Evolutionary conservation across 805 yeast genomes (phyloP), one percentile per base, ranked within the genome.

Genomic region (Starmerella scarabaei): DNA sequence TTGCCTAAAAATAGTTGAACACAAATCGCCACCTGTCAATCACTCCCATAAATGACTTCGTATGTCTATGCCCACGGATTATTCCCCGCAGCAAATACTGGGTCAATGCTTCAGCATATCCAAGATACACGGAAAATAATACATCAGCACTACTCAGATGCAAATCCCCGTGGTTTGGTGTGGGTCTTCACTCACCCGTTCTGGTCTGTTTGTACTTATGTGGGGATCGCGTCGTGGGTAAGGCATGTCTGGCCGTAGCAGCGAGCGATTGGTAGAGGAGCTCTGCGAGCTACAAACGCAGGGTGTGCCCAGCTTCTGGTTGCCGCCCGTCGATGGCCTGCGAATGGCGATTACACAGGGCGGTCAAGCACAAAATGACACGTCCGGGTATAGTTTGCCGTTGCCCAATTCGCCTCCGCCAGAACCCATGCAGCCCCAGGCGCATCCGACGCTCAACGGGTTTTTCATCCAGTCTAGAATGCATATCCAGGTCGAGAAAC

Each of bases 241-340:
- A n/a, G n/a, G n/a, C 35, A 32, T 32, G 35, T 32, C 35, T 19
- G 35, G 35, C 15, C 20, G 33, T 15, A 38, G 46, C 36, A 45
- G 43, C 30, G 49, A 41, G 29, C 41, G 63, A 14, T 39, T 59
- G 8, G 43, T 57, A 8, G 61, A 56, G 33, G 62, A 59, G 47
- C 33, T 59, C 17, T 43, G 49, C 5, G 44, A 59, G 11, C 47
- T 32, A 40, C 38, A 41, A 5, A 46, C 50, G 5, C 51, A 44
- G 40, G n/a, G 7, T 27, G 26, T 41, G 18, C 37, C 44, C 19
- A 38, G 35, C 32, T 45, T 37, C 26, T 38, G 24, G 9, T 36
- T 36, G 24, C 12, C 23, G n/a, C 49, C 50, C 32, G 27, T 39
- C 17, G 49, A 45, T 16, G 21, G 31, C 21, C 31, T 43, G 35